Conservation (phyloP, 768 basidiomycete genomes). For the Mycena filopes region DNA sequence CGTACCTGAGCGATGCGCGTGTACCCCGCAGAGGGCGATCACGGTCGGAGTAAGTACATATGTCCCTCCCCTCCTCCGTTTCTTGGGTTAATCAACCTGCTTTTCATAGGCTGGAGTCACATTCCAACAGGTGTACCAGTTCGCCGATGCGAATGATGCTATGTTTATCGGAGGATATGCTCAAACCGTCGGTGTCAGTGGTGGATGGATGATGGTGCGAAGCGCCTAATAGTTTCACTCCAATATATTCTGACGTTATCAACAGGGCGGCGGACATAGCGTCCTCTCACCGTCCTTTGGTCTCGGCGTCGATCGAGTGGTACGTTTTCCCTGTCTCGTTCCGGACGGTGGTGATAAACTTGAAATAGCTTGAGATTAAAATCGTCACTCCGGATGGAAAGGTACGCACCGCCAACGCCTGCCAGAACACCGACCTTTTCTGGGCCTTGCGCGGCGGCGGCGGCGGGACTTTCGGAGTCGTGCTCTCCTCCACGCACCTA, state of each 20-base stretch:
- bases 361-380: slow-evolving; percentile 35
- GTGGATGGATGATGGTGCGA: slow-evolving; percentile 42
- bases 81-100: no score
- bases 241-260: background rate
- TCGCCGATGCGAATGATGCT: slow-evolving; percentile 30
- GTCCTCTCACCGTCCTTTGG: slow-evolving; percentile 43
- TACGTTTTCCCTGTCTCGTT: background rate
- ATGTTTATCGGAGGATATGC: slow-evolving; percentile 31
- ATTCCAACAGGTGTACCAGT: slow-evolving; percentile 28
- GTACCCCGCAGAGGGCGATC: background rate
- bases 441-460: slow-evolving; percentile 41
- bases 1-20: background rate
- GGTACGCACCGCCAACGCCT: slow-evolving; percentile 8
- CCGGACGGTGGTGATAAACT: background rate
- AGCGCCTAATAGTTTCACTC: background rate
- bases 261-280: slow-evolving; percentile 49
- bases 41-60: background rate
- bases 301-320: slow-evolving; percentile 43
- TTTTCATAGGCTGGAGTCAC: slow-evolving; percentile 23
- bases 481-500: slow-evolving; percentile 31
- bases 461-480: slow-evolving; percentile 49
- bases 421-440: slow-evolving; percentile 13
- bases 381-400: slow-evolving; percentile 10
- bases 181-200: slow-evolving; percentile 43
- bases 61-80: no score